Percentiles rank a stretch among this genome's conserved stretches.
Evolutionary conservation across 345 rosid species (phyloP).

Genomic region (Lepidium didymum): DNA sequence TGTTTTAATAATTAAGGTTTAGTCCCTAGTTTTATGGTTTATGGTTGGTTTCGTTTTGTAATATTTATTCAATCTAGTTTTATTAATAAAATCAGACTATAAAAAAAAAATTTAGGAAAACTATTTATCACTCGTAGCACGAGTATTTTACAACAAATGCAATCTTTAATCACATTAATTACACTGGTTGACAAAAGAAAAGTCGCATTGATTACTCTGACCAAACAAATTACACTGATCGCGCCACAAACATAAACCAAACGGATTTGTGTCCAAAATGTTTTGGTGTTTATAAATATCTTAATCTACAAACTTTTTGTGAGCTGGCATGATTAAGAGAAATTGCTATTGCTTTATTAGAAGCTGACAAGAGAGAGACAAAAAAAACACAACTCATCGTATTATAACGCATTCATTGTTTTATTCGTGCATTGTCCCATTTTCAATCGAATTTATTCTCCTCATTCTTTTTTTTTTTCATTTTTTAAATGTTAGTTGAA

Average conservation of each 20-base stretch:
- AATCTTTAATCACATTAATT: background rate
- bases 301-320: background rate
- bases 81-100: no score
- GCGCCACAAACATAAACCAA: background rate
- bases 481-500: background rate
- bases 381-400: background rate
- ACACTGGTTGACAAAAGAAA: background rate
- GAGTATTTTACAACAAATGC: background rate
- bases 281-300: background rate
- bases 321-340: slow-evolving; percentile 27
- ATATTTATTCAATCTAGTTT: no score
- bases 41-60: no score
- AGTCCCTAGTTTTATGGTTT: no score
- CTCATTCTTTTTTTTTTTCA: no score
- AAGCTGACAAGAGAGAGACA: background rate
- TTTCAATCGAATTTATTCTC: background rate
- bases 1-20: no score
- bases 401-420: background rate
- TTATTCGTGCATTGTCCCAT: background rate
- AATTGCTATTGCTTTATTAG: slow-evolving; percentile 4
- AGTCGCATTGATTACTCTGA: slow-evolving; percentile 14
- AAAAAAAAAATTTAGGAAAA: no score
- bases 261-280: no score
- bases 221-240: slow-evolving; percentile 16
- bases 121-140: no score